These are phyloP conservation scores for Bonnemaisonia californica DNA, from an alignment of 31 red algal genomes.

Conservation along the genomic window DNA sequence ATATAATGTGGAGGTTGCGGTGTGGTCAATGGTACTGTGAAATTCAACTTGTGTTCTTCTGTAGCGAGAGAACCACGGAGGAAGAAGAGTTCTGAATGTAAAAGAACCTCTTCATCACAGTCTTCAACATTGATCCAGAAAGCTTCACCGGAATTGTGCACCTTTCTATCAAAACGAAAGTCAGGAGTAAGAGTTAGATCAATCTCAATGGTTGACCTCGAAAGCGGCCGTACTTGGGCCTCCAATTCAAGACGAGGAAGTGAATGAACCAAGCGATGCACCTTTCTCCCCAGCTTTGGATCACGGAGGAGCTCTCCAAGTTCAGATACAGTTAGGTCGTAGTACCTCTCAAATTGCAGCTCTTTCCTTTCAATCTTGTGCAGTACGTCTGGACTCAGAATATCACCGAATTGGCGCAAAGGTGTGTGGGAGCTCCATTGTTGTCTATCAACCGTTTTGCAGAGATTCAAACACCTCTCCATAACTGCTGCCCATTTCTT, in stretches of 20 bases:
- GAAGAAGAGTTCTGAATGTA: constrained; percentile 80
- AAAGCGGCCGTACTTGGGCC: constrained; percentile 67
- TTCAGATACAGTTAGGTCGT: constrained; percentile 76
- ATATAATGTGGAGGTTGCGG: constrained; percentile 87
- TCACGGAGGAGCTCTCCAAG: constrained; percentile 84
- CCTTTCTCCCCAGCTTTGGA: constrained; percentile 69
- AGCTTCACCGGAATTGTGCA: constrained; percentile 62
- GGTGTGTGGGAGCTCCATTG: constrained; percentile 78
- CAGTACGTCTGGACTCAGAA: constrained; percentile 58
- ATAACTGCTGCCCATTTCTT: constrained; percentile 65
- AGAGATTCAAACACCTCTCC: constrained; percentile 53
- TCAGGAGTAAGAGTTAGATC: constrained; percentile 77
- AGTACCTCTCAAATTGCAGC: constrained; percentile 77
- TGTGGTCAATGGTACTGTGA: constrained; percentile 65
- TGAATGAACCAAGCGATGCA: constrained; percentile 79
- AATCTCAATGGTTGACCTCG: constrained; percentile 68
- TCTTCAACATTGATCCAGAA: constrained; percentile 89
- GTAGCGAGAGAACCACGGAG: constrained; percentile 60
- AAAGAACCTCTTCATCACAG: constrained; percentile 68
- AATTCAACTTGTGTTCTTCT: constrained; percentile 73
- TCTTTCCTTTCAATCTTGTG: constrained; percentile 92
- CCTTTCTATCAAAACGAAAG: constrained; percentile 68
- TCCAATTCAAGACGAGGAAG: constrained; percentile 82
- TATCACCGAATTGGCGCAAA: constrained; percentile 71
- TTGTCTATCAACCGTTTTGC: constrained; percentile 54